A percentile compares a stretch with the other conserved stretches of the same genome.
These are phyloP conservation scores for Wickerhamiella kazuoi DNA, from an alignment of 805 yeast genomes.

Conservation along the genomic window DNA sequence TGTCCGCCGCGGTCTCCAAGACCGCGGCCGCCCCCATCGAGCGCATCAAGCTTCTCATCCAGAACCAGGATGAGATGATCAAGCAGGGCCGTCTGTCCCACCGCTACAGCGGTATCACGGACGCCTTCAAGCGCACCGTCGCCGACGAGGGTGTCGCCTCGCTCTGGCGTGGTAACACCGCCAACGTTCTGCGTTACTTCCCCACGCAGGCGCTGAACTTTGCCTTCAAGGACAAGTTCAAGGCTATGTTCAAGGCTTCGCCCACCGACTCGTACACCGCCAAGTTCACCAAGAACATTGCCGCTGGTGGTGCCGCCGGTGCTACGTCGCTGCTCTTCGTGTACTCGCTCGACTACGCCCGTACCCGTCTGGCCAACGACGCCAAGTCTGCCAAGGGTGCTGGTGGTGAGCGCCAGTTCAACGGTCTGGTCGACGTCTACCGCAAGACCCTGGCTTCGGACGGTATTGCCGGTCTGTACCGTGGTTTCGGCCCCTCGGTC, in stretches of 20 bases:
- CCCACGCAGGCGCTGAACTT: slow-evolving; percentile 95
- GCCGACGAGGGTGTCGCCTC: slow-evolving; percentile 75
- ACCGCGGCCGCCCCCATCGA: slow-evolving; percentile 92
- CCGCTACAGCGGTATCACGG: slow-evolving; percentile 72
- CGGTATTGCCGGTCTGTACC: slow-evolving; percentile 92
- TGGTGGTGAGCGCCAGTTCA: slow-evolving; percentile 78
- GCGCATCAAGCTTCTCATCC: slow-evolving; percentile 84
- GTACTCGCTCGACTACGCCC: slow-evolving; percentile 89
- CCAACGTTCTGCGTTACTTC: slow-evolving; percentile 92
- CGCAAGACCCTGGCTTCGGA: slow-evolving; percentile 81
- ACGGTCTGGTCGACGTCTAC: slow-evolving; percentile 88
- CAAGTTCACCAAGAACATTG: slow-evolving; percentile 90
- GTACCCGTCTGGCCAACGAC: slow-evolving; percentile 95
- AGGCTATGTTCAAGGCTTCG: slow-evolving; percentile 82
- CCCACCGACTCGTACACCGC: slow-evolving; percentile 70
- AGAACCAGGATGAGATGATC: slow-evolving; percentile 91
- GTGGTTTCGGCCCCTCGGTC: slow-evolving; percentile 96
- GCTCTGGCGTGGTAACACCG: slow-evolving; percentile 98
- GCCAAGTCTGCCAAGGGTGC: slow-evolving; percentile 59
- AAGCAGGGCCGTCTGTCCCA: slow-evolving; percentile 83
- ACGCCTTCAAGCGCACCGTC: slow-evolving; percentile 84
- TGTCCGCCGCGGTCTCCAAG: slow-evolving; percentile 91
- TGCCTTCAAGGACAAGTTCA: slow-evolving; percentile 91
- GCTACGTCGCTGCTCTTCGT: slow-evolving; percentile 77
- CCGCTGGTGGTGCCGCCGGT: slow-evolving; percentile 95